Conservation (phyloP, 2,329 filamentous ascomycete genomes). For the Alternaria longipes region DNA sequence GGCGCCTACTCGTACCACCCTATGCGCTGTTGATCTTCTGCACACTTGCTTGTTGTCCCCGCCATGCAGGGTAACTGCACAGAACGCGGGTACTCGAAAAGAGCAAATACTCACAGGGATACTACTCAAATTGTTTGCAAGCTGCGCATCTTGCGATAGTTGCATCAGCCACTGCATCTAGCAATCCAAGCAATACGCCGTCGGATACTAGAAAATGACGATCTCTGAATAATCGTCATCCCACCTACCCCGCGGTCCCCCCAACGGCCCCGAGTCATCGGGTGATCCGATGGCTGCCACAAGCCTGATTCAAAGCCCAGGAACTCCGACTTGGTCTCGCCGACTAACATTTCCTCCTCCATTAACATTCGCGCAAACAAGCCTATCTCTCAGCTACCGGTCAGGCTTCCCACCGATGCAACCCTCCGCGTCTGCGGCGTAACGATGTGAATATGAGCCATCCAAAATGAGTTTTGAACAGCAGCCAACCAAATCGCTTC, state of each 20-base stretch:
- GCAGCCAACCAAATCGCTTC: not conserved
- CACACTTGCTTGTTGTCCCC: conserved; percentile 1
- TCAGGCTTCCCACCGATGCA: conserved; percentile 16
- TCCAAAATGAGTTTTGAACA: not conserved
- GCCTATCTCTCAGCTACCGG: conserved; percentile 18
- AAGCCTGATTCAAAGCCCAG: conserved; percentile 4
- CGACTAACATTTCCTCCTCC: conserved; percentile 6
- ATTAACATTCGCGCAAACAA: conserved; percentile 16
- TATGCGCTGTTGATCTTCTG: not conserved
- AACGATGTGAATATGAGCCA: conserved; percentile 4
- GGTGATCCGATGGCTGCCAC: conserved; percentile 19
- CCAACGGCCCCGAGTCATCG: conserved; percentile 23
- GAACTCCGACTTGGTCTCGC: conserved; percentile 9
- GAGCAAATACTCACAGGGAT: not conserved
- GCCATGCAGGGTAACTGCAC: conserved; percentile 14
- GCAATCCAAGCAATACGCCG: not conserved
- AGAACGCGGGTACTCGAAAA: not conserved
- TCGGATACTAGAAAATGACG: conserved; percentile 13
- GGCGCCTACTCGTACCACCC: not conserved
- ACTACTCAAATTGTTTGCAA: not conserved
- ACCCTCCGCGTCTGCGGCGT: conserved; percentile 16
- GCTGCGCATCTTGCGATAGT: not conserved
- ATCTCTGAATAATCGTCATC: conserved; percentile 24
- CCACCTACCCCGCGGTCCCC: conserved; percentile 29
- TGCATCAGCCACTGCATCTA: not conserved